Percentiles rank a stretch among this genome's conserved stretches.
phyloP scores from a whole-genome alignment of 805 yeast genomes.

The Yarrowia osloensis region DNA sequence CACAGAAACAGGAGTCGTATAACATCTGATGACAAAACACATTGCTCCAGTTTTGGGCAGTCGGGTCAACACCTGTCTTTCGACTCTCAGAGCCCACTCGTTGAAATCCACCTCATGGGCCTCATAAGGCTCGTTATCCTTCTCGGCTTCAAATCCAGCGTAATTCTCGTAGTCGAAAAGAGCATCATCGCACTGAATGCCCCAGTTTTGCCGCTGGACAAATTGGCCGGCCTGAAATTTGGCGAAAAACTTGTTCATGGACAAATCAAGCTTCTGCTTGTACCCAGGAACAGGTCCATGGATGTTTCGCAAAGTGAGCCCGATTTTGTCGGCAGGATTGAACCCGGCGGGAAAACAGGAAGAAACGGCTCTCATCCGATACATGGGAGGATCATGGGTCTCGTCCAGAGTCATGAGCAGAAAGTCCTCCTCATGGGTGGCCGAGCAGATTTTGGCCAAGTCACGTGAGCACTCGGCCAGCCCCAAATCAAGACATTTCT shows the following conservation, averaged over 20 bases:
- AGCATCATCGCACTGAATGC: conserved; percentile 53
- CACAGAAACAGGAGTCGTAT: conserved; percentile 52
- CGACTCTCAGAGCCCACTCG: conserved; percentile 55
- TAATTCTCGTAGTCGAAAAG: conserved; percentile 41
- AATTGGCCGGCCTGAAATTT: conserved; percentile 61
- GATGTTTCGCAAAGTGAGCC: conserved; percentile 61
- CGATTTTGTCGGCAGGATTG: conserved; percentile 63
- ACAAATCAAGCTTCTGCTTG: conserved; percentile 59
- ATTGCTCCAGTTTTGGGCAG: conserved; percentile 66
- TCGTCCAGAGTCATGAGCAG: conserved; percentile 60
- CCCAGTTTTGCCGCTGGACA: conserved; percentile 77
- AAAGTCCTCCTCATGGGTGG: conserved; percentile 58
- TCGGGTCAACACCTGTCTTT: conserved; percentile 69
- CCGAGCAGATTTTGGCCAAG: conserved; percentile 17
- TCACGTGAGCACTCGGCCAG: neutral
- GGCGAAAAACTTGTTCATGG: conserved; percentile 74
- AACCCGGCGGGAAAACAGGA: conserved; percentile 73
- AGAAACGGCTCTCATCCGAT: conserved; percentile 52
- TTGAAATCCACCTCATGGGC: conserved; percentile 55
- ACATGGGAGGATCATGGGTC: conserved; percentile 46
- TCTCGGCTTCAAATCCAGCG: conserved; percentile 71
- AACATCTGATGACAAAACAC: conserved; percentile 59
- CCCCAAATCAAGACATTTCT: neutral
- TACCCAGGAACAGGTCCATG: conserved; percentile 73
- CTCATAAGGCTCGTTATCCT: conserved; percentile 50